Percentiles rank a stretch among this genome's conserved stretches.
Conservation (phyloP, 2,329 filamentous ascomycete genomes). For the Fusarium piperis region DNA sequence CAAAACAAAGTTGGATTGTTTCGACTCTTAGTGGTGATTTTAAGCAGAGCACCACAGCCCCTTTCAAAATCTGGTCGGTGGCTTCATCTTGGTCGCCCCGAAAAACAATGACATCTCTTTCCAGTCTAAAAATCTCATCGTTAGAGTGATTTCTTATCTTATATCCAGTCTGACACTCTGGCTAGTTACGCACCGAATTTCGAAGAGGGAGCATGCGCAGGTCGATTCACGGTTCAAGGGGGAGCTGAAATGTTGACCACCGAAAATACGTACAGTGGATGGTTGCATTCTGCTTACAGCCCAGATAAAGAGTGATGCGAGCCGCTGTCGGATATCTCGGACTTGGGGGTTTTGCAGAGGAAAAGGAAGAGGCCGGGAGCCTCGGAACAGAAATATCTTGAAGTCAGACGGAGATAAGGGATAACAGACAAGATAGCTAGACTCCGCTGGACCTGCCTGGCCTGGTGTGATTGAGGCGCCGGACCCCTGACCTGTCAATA, state of each 20-base stretch:
- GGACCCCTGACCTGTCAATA: not conserved
- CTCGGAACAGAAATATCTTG: not conserved
- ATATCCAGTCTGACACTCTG: not conserved
- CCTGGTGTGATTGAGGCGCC: not conserved
- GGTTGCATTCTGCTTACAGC: slow-evolving; percentile 11
- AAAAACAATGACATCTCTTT: slow-evolving; percentile 81
- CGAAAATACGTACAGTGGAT: not conserved
- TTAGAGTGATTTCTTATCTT: not conserved
- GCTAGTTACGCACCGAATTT: slow-evolving; percentile 58
- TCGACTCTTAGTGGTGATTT: slow-evolving; percentile 74
- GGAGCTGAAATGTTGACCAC: not conserved
- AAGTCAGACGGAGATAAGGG: not conserved
- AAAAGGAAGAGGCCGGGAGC: not conserved
- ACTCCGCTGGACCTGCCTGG: not conserved
- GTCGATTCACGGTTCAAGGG: slow-evolving; percentile 1
- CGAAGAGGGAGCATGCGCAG: slow-evolving; percentile 49
- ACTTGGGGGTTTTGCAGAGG: not conserved
- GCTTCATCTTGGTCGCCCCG: slow-evolving; percentile 78
- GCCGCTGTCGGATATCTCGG: not conserved
- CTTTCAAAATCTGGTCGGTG: slow-evolving; percentile 76
- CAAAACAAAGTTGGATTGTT: slow-evolving; percentile 75
- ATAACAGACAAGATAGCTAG: not conserved
- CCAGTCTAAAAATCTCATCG: slow-evolving; percentile 62
- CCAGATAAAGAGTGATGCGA: not conserved
- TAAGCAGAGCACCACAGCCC: slow-evolving; percentile 77